Conservation (phyloP, 2,329 filamentous ascomycete genomes). For the Tricladium varicosporioides region DNA sequence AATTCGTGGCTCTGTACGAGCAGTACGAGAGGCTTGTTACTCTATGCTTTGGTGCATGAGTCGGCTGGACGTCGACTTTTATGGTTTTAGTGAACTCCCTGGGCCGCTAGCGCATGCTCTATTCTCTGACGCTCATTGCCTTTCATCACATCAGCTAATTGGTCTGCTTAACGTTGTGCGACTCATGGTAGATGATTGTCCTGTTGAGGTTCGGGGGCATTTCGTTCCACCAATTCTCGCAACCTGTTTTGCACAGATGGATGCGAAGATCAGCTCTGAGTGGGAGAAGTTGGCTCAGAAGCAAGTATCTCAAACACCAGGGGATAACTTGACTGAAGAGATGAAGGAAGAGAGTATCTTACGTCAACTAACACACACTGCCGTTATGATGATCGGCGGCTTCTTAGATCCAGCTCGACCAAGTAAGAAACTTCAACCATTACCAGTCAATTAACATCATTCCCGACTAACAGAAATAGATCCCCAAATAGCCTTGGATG, state of each 20-base stretch:
- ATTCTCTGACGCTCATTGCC: slow-evolving; percentile 75
- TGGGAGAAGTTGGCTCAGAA: slow-evolving; percentile 75
- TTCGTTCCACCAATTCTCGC: slow-evolving; percentile 85
- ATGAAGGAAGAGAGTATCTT: slow-evolving; percentile 98
- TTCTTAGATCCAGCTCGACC: slow-evolving; percentile 74
- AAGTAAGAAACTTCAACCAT: slow-evolving; percentile 45
- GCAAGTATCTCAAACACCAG: slow-evolving; percentile 60
- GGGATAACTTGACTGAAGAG: slow-evolving; percentile 83
- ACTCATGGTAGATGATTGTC: slow-evolving; percentile 89
- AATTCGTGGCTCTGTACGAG: slow-evolving; percentile 82
- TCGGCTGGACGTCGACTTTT: slow-evolving; percentile 82
- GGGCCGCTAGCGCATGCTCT: slow-evolving; percentile 79
- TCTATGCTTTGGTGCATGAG: slow-evolving; percentile 94
- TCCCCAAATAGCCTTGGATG: slow-evolving; percentile 12
- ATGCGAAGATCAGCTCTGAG: slow-evolving; percentile 80
- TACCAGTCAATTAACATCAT: neutral
- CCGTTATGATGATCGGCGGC: slow-evolving; percentile 86
- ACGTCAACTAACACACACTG: slow-evolving; percentile 86
- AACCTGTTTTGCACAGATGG: slow-evolving; percentile 80
- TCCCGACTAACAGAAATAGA: slow-evolving; percentile 16
- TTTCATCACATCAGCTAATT: slow-evolving; percentile 91
- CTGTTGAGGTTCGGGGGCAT: slow-evolving; percentile 68
- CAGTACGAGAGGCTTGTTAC: slow-evolving; percentile 90
- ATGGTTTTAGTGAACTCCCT: slow-evolving; percentile 82
- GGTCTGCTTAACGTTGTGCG: slow-evolving; percentile 88